These are phyloP conservation scores for Microcera coccophila DNA, from an alignment of 2,329 filamentous ascomycete species.

Conservation along the genomic window DNA sequence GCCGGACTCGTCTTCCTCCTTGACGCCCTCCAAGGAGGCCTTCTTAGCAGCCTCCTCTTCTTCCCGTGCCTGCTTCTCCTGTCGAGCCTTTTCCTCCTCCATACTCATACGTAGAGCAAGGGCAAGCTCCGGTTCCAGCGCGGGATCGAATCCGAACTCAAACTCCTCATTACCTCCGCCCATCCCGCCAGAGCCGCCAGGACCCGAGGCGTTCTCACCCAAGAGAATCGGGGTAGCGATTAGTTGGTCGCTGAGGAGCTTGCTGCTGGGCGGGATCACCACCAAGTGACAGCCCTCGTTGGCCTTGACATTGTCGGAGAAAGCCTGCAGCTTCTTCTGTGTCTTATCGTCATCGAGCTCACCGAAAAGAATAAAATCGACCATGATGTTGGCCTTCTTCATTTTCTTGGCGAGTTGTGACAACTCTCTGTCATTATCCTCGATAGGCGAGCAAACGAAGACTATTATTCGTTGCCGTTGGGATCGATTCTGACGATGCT, in stretches of 20 bases:
- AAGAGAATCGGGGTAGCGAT: conserved; percentile 85
- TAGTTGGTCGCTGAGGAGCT: conserved; percentile 88
- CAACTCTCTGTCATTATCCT: conserved; percentile 84
- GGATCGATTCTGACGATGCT: conserved; percentile 96
- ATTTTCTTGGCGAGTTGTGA: conserved; percentile 92
- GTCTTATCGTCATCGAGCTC: conserved; percentile 86
- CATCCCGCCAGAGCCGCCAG: conserved; percentile 53
- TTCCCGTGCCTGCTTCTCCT: conserved; percentile 78
- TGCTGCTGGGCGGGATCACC: conserved; percentile 84
- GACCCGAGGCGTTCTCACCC: conserved; percentile 65
- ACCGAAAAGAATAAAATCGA: conserved; percentile 94
- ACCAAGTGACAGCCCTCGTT: conserved; percentile 88
- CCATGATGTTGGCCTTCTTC: conserved; percentile 94
- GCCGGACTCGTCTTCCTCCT: conserved; percentile 67
- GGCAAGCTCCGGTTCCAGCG: conserved; percentile 87
- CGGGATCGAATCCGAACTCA: conserved; percentile 81
- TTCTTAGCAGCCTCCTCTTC: conserved; percentile 71
- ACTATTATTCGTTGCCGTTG: conserved; percentile 96
- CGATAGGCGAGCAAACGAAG: conserved; percentile 89
- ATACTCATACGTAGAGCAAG: conserved; percentile 94
- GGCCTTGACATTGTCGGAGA: conserved; percentile 89
- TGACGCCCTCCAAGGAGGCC: conserved; percentile 73
- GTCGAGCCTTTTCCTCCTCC: conserved; percentile 93
- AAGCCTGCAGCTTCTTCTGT: conserved; percentile 86
- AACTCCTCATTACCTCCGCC: conserved; percentile 62